Evolutionary conservation across 805 yeast genomes (phyloP).

Genomic region (Spathaspora gorwiae): DNA sequence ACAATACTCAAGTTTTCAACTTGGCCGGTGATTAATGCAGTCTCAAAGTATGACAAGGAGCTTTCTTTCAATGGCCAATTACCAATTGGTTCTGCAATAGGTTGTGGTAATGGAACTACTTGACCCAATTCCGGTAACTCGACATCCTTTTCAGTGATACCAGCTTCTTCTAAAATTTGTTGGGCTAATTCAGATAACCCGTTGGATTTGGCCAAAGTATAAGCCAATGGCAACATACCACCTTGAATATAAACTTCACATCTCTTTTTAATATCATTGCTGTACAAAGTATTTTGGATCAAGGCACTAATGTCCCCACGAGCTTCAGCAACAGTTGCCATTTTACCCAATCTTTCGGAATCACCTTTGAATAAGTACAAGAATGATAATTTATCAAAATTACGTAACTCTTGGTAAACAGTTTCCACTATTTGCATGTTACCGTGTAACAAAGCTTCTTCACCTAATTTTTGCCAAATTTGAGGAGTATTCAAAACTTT

Average conservation of each 20-base stretch:
- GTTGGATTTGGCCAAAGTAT: conserved; percentile 83
- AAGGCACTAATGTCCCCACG: conserved; percentile 78
- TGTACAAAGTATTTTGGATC: conserved; percentile 77
- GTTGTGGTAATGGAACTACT: conserved; percentile 42
- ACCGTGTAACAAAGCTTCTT: conserved; percentile 88
- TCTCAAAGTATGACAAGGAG: conserved; percentile 76
- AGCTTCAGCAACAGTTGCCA: conserved; percentile 85
- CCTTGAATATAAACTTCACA: conserved; percentile 68
- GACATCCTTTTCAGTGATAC: conserved; percentile 56
- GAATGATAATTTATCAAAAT: conserved; percentile 86
- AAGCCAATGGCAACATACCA: conserved; percentile 86
- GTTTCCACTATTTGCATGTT: conserved; percentile 79
- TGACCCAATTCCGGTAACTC: conserved; percentile 53
- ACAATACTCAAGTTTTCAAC: conserved; percentile 59
- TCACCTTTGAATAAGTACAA: conserved; percentile 85
- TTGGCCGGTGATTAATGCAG: conserved; percentile 68
- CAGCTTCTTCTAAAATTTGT: conserved; percentile 66
- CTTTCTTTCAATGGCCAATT: conserved; percentile 84
- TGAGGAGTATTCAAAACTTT: conserved; percentile 59
- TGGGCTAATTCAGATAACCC: conserved; percentile 76
- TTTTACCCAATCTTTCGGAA: conserved; percentile 63
- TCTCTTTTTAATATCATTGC: conserved; percentile 71
- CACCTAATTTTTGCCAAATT: conserved; percentile 79
- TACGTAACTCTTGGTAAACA: conserved; percentile 80
- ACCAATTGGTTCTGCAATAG: conserved; percentile 40